Conservation (phyloP, 495 filamentous ascomycete genomes). For the Aspergillus affinis region DNA sequence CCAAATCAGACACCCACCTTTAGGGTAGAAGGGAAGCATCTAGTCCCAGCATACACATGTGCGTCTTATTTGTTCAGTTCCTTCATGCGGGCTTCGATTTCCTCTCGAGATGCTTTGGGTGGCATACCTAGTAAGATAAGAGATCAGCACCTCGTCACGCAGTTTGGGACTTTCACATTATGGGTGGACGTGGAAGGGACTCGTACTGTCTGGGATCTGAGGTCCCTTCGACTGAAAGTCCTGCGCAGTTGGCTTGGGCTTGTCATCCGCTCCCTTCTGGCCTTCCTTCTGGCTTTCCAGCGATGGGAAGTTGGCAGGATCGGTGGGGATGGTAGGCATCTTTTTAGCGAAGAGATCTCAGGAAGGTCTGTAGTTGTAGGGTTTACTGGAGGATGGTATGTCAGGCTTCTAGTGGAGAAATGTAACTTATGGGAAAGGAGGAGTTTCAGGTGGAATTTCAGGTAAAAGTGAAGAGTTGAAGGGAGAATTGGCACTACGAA, state of each 20-base stretch:
- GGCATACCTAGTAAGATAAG: constrained; percentile 45
- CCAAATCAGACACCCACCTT: not conserved
- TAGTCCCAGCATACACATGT: not conserved
- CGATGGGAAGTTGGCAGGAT: constrained; percentile 27
- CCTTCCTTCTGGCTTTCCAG: constrained; percentile 23
- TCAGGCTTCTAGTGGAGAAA: constrained; percentile 1
- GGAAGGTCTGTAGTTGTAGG: not conserved
- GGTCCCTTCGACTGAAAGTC: constrained; percentile 48
- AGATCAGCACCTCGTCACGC: constrained; percentile 4
- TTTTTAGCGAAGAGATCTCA: constrained; percentile 6
- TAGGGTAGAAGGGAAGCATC: not conserved
- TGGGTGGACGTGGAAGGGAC: not conserved
- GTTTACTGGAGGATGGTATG: not conserved
- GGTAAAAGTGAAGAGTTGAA: not conserved
- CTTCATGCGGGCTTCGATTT: constrained; percentile 61
- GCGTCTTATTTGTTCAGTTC: constrained; percentile 60
- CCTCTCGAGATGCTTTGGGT: constrained; percentile 62
- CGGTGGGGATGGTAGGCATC: constrained; percentile 39
- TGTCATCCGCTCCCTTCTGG: constrained; percentile 23
- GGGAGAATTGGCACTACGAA: not conserved
- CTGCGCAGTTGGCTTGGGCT: constrained; percentile 33
- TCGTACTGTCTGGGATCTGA: constrained; percentile 44
- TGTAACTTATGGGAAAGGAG: not conserved
- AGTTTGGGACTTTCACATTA: not conserved
- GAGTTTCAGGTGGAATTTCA: not conserved